Conservation (phyloP, 257 asterid species). For the Solanum dulcamara region DNA sequence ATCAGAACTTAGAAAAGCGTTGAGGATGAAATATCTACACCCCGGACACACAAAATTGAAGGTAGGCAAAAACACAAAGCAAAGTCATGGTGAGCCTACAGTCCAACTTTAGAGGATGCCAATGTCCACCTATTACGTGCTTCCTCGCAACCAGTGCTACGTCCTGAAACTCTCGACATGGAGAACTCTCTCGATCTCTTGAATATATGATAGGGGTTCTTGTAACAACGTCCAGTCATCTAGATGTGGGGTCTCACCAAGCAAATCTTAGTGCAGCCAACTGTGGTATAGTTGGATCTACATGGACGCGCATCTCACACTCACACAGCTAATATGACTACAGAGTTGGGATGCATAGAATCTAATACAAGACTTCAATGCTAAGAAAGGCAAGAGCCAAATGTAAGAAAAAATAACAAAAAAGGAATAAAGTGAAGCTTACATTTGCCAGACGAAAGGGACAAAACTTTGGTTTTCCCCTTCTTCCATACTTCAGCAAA, state of each 20-base stretch:
- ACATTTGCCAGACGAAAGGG: constrained; percentile 85
- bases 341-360: neutral
- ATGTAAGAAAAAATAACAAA: neutral
- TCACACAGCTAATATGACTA: neutral
- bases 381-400: neutral
- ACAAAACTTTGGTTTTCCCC: constrained; percentile 92
- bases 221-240: neutral
- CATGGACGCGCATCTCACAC: neutral
- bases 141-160: neutral
- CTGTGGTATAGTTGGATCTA: neutral
- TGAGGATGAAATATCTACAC: neutral
- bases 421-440: constrained; percentile 16
- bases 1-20: neutral
- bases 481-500: constrained; percentile 79
- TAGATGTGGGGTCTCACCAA: neutral
- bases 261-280: neutral
- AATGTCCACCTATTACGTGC: neutral
- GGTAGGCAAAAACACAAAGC: neutral
- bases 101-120: neutral
- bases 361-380: neutral
- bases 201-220: neutral
- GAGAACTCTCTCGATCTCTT: neutral
- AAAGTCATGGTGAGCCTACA: neutral
- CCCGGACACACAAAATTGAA: neutral
- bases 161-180: neutral